phyloP scores from a whole-genome alignment of 2,329 filamentous ascomycete genomes.

The Trichocomaceae sp. region DNA sequence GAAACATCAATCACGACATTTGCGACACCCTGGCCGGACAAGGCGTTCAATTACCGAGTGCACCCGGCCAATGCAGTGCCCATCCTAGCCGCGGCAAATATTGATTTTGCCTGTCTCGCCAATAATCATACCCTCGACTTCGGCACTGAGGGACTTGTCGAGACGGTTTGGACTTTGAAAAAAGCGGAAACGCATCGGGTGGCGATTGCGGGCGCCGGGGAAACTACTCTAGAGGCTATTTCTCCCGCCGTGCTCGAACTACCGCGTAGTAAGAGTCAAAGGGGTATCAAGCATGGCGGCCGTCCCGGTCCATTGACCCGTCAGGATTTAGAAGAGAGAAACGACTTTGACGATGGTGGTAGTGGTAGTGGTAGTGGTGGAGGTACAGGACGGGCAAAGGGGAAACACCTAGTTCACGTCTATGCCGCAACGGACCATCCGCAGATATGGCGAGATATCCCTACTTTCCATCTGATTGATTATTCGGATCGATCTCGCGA shows the following conservation, averaged over 20 bases:
- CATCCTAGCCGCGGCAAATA: slow-evolving; percentile 24
- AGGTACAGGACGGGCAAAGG: background rate
- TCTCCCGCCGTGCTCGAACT: slow-evolving; percentile 25
- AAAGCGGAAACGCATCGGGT: slow-evolving; percentile 17
- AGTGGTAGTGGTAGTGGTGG: too few relatives aligned
- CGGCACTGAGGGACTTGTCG: slow-evolving; percentile 26
- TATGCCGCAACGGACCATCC: slow-evolving; percentile 36
- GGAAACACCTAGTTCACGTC: slow-evolving; percentile 23
- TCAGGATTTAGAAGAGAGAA: background rate
- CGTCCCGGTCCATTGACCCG: background rate
- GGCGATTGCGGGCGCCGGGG: slow-evolving; percentile 28
- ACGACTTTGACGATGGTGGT: background rate
- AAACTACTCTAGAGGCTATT: slow-evolving; percentile 23
- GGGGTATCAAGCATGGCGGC: background rate
- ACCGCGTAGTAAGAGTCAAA: slow-evolving; percentile 10
- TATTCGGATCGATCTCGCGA: slow-evolving; percentile 22
- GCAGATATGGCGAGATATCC: slow-evolving; percentile 24
- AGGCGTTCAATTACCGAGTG: slow-evolving; percentile 37
- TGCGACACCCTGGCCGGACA: slow-evolving; percentile 29
- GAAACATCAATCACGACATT: slow-evolving; percentile 34
- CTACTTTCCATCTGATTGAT: slow-evolving; percentile 33
- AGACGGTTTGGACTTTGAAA: slow-evolving; percentile 28
- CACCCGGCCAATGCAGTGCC: slow-evolving; percentile 31
- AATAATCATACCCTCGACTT: slow-evolving; percentile 39
- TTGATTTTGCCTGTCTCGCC: slow-evolving; percentile 32